phyloP scores from a whole-genome alignment of 345 rosid species.

The Ceriops decandra region DNA sequence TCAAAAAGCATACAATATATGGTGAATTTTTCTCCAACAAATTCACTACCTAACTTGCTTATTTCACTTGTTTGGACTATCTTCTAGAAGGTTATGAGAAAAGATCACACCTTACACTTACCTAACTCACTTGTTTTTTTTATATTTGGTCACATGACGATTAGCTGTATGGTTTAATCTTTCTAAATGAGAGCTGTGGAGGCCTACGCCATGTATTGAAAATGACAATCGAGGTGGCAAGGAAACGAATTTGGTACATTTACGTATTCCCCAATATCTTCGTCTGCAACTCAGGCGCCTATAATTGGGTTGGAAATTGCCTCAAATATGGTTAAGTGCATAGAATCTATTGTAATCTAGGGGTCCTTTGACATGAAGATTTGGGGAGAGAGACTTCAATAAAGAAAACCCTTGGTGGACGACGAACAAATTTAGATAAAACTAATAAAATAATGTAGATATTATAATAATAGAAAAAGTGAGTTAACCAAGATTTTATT shows the following conservation, averaged over 20 bases:
- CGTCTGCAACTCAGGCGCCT: neutral
- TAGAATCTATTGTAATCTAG: too few relatives aligned
- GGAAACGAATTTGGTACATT: neutral
- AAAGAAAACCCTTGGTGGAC: too few relatives aligned
- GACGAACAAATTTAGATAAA: too few relatives aligned
- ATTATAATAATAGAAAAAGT: too few relatives aligned
- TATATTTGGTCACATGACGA: neutral
- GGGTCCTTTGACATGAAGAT: too few relatives aligned
- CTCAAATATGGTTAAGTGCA: too few relatives aligned
- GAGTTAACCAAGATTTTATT: too few relatives aligned
- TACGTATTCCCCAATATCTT: neutral
- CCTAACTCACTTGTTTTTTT: constrained; percentile 14
- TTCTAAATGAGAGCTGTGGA: neutral
- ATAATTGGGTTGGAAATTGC: too few relatives aligned
- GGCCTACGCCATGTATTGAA: neutral
- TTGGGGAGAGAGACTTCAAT: too few relatives aligned
- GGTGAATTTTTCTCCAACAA: neutral
- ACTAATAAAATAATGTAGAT: too few relatives aligned
- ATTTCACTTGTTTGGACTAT: neutral
- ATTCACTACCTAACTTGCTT: too few relatives aligned
- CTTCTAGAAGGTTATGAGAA: constrained; percentile 14
- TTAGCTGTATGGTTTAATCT: neutral
- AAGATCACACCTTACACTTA: neutral
- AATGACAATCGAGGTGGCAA: constrained; percentile 1
- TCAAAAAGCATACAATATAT: too few relatives aligned